These are phyloP conservation scores for Ceratobasidium sp. DNA, from an alignment of 1,284 basidiomycete species.

Conservation along the genomic window DNA sequence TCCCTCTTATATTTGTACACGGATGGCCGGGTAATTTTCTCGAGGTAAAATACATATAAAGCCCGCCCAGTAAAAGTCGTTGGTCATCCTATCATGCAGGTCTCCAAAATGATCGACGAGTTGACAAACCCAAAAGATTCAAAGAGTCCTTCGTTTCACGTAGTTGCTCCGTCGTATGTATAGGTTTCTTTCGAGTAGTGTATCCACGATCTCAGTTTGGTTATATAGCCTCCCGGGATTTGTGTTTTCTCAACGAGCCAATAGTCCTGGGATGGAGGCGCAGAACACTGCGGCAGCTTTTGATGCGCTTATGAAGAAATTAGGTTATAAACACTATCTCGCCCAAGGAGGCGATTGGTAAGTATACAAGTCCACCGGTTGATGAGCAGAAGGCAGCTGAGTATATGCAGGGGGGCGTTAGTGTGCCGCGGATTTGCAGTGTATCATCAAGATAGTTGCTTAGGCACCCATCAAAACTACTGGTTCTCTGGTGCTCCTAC, in stretches of 20 bases:
- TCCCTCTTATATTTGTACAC: slow-evolving; percentile 39
- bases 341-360: slow-evolving; percentile 45
- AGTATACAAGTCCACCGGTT: not conserved
- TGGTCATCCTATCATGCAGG: slow-evolving; percentile 5
- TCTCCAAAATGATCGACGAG: slow-evolving; percentile 42
- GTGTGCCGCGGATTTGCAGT: slow-evolving; percentile 42
- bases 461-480: slow-evolving; percentile 42
- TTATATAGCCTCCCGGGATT: slow-evolving; percentile 42
- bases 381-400: not conserved
- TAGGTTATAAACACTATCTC: slow-evolving; percentile 43
- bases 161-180: slow-evolving; percentile 43
- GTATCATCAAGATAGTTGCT: slow-evolving; percentile 41
- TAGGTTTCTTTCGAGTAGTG: not conserved
- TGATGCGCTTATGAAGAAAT: slow-evolving; percentile 42
- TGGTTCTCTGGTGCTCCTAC: slow-evolving; percentile 29
- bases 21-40: slow-evolving; percentile 43
- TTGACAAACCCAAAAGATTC: slow-evolving; percentile 42
- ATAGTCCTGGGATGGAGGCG: slow-evolving; percentile 40
- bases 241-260: slow-evolving; percentile 42
- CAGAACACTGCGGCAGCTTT: slow-evolving; percentile 40
- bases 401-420: slow-evolving; percentile 40
- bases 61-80: not conserved
- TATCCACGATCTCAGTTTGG: not conserved
- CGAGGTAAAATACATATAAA: slow-evolving; percentile 21
- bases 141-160: slow-evolving; percentile 42